A percentile compares a stretch with the other conserved stretches of the same genome.
phyloP scores from a whole-genome alignment of 2,329 filamentous ascomycete genomes.

The Seiridium cupressi region DNA sequence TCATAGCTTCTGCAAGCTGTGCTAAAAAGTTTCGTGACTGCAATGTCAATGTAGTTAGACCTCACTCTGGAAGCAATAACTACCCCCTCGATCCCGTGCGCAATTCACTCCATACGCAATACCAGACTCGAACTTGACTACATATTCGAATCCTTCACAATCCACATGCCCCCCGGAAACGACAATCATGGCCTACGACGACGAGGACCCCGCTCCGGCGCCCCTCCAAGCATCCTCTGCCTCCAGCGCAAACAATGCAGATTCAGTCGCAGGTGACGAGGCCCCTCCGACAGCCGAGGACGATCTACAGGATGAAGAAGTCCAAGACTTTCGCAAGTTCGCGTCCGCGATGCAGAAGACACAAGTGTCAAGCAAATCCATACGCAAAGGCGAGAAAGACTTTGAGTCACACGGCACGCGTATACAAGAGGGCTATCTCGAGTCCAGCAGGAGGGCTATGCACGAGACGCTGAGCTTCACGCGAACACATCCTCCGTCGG shows the following conservation, averaged over 20 bases:
- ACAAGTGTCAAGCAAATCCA: constrained; percentile 58
- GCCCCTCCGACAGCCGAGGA: constrained; percentile 9
- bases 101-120: background rate
- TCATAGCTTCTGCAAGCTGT: background rate
- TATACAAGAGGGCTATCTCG: constrained; percentile 74
- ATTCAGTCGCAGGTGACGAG: constrained; percentile 5
- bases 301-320: constrained; percentile 7
- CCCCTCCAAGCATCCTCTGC: background rate
- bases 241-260: constrained; percentile 1
- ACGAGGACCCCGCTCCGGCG: constrained; percentile 33
- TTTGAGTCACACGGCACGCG: constrained; percentile 91
- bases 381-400: constrained; percentile 94
- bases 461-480: constrained; percentile 80
- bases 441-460: constrained; percentile 82
- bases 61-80: background rate
- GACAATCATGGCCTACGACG: constrained; percentile 26
- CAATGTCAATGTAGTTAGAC: background rate
- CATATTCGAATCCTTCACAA: no score
- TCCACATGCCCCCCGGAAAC: background rate
- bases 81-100: background rate
- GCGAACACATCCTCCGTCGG: constrained; percentile 68
- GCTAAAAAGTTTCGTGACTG: background rate
- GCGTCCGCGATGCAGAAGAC: constrained; percentile 43
- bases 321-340: constrained; percentile 76
- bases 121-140: background rate